A percentile compares a stretch with the other conserved stretches of the same genome.
Conservation (phyloP, 768 basidiomycete genomes). For the Megacollybia marginata region DNA sequence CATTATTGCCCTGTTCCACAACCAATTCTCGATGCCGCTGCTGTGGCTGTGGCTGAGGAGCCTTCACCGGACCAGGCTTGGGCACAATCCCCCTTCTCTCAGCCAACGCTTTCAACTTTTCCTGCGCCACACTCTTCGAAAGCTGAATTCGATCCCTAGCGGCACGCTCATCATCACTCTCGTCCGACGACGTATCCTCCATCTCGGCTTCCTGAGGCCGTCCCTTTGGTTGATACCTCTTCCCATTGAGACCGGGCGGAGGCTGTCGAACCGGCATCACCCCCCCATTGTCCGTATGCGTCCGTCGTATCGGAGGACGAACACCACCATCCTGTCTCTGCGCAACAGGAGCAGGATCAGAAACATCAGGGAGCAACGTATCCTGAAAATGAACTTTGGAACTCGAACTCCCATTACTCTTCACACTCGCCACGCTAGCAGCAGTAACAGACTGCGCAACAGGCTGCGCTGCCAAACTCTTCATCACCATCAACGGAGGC, state of each 20-base stretch:
- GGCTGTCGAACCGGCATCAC: not conserved
- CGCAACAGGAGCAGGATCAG: no score
- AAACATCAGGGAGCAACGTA: not conserved
- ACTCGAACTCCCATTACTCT: no score
- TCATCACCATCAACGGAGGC: no score
- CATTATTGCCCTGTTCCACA: no score
- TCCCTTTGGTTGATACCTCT: conserved; percentile 62
- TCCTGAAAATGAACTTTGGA: not conserved
- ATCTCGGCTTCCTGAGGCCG: conserved; percentile 58
- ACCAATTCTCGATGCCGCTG: no score
- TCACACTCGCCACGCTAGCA: not conserved
- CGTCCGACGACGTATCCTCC: conserved; percentile 54
- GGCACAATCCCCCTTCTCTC: conserved; percentile 33
- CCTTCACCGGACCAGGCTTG: no score
- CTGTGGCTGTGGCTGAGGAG: no score
- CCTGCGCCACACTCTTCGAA: conserved; percentile 63
- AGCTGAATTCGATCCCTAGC: conserved; percentile 37
- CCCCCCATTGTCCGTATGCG: not conserved
- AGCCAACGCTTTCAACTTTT: conserved; percentile 53
- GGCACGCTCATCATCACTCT: conserved; percentile 39
- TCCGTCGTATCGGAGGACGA: not conserved
- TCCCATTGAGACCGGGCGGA: not conserved
- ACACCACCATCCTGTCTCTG: no score
- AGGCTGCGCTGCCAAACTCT: conserved; percentile 31
- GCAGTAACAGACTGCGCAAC: conserved; percentile 17